These are phyloP conservation scores for Polyporus tsugae DNA, from an alignment of 1,284 basidiomycete species.

Conservation along the genomic window DNA sequence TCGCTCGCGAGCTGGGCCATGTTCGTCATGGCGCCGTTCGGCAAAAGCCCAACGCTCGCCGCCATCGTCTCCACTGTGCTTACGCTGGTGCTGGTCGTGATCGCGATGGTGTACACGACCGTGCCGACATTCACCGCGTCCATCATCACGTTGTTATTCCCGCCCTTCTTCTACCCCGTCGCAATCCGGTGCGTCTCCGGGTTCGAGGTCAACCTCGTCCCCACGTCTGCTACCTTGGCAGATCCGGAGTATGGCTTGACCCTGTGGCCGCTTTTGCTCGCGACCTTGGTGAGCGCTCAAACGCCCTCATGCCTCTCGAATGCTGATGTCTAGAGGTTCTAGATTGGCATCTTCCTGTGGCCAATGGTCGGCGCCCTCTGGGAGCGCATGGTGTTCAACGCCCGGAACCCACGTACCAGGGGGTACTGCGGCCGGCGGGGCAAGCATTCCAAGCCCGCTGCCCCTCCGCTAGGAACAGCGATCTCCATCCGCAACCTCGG, in stretches of 20 bases:
- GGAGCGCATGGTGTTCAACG: slow-evolving; percentile 71
- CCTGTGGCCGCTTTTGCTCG: slow-evolving; percentile 69
- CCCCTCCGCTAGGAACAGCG: slow-evolving; percentile 54
- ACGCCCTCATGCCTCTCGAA: neutral
- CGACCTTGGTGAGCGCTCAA: slow-evolving; percentile 61
- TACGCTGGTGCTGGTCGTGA: slow-evolving; percentile 58
- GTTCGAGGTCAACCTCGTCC: slow-evolving; percentile 65
- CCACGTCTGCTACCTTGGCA: slow-evolving; percentile 58
- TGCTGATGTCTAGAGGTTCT: neutral
- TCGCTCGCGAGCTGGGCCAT: slow-evolving; percentile 75
- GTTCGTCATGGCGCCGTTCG: slow-evolving; percentile 73
- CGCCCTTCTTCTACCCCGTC: slow-evolving; percentile 80
- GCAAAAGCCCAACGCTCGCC: slow-evolving; percentile 76
- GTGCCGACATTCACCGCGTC: slow-evolving; percentile 57
- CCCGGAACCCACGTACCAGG: slow-evolving; percentile 48
- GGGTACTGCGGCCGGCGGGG: slow-evolving; percentile 37
- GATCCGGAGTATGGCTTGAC: slow-evolving; percentile 67
- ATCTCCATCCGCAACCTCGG: slow-evolving; percentile 67
- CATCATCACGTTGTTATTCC: slow-evolving; percentile 76
- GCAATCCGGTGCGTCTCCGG: slow-evolving; percentile 72
- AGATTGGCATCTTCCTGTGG: slow-evolving; percentile 79
- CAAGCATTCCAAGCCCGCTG: slow-evolving; percentile 21
- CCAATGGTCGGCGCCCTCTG: slow-evolving; percentile 66
- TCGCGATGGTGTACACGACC: slow-evolving; percentile 30
- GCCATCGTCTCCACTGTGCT: slow-evolving; percentile 73